Conservation (phyloP, 1,284 basidiomycete species). For the Hypsizygus ulmarius region DNA sequence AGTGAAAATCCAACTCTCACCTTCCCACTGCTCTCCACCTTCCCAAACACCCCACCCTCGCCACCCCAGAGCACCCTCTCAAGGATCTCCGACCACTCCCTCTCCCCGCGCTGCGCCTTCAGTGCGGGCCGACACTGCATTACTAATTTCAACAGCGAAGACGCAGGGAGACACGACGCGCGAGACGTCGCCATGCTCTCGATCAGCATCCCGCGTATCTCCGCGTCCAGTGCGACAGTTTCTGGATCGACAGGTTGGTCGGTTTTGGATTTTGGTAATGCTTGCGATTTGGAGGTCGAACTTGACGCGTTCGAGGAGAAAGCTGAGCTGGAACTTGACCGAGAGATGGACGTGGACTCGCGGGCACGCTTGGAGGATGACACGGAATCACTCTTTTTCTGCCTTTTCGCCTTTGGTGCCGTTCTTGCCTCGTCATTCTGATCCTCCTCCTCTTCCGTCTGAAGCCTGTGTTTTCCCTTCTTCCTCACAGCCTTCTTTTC, state of each 20-base stretch:
- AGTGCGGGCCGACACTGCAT: slow-evolving; percentile 54
- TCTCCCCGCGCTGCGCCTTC: slow-evolving; percentile 37
- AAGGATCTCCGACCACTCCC: slow-evolving; percentile 50
- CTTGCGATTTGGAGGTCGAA: slow-evolving; percentile 1
- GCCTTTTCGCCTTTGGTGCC: slow-evolving; percentile 18
- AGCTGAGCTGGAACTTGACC: slow-evolving; percentile 1
- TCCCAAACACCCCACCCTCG: slow-evolving; percentile 63
- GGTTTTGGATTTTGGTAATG: not conserved
- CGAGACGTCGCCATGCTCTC: slow-evolving; percentile 72
- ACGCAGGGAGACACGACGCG: slow-evolving; percentile 61
- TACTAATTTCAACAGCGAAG: slow-evolving; percentile 50
- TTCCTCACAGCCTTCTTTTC: slow-evolving; percentile 17
- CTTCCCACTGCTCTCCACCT: slow-evolving; percentile 63
- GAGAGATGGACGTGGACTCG: not conserved
- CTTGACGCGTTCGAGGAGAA: slow-evolving; percentile 1
- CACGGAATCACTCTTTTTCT: slow-evolving; percentile 3
- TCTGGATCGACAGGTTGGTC: slow-evolving; percentile 17
- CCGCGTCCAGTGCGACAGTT: slow-evolving; percentile 32
- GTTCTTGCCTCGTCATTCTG: slow-evolving; percentile 5
- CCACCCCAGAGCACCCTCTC: slow-evolving; percentile 50
- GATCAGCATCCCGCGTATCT: slow-evolving; percentile 62
- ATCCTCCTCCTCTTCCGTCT: slow-evolving; percentile 9
- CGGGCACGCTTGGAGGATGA: slow-evolving; percentile 2
- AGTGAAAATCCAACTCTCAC: slow-evolving; percentile 24
- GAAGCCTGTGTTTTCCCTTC: slow-evolving; percentile 15